A percentile compares a stretch with the other conserved stretches of the same genome.
phyloP scores from a whole-genome alignment of 2,329 filamentous ascomycete genomes.

The Dryadomyces quercus-mongolicae region DNA sequence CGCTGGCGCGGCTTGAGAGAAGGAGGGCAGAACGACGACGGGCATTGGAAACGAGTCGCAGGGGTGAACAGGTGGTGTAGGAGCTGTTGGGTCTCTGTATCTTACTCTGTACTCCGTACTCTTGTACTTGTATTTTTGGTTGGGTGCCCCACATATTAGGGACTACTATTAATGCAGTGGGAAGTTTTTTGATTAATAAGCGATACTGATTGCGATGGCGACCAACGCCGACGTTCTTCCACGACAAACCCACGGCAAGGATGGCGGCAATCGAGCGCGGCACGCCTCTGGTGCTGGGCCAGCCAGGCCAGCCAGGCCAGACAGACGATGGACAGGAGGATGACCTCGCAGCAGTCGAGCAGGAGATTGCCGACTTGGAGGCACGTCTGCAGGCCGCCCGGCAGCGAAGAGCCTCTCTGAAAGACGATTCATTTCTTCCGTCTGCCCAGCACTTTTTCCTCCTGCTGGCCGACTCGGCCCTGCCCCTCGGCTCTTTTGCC shows the following conservation, averaged over 20 bases:
- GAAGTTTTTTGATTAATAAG: no score
- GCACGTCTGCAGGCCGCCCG: slow-evolving; percentile 29
- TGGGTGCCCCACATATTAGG: no score
- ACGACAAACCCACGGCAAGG: no score
- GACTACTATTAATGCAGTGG: no score
- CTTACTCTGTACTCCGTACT: no score
- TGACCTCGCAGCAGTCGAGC: slow-evolving; percentile 20
- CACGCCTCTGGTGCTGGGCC: not conserved
- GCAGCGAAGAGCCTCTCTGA: slow-evolving; percentile 20
- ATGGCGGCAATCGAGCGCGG: no score
- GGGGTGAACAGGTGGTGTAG: slow-evolving; percentile 33
- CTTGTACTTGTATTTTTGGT: no score
- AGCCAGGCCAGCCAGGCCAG: not conserved
- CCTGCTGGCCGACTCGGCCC: slow-evolving; percentile 67
- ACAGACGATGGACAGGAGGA: slow-evolving; percentile 5
- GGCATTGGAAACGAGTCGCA: slow-evolving; percentile 14
- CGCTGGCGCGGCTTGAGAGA: slow-evolving; percentile 41
- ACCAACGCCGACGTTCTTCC: no score
- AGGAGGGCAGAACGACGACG: slow-evolving; percentile 36
- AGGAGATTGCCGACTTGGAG: slow-evolving; percentile 50
- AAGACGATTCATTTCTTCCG: not conserved
- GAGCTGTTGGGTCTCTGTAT: not conserved
- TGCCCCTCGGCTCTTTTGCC: slow-evolving; percentile 76
- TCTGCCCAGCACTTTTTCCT: slow-evolving; percentile 52
- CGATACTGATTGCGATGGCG: no score